phyloP scores from a whole-genome alignment of 495 filamentous ascomycete genomes.

The Penicillium tannophilum region DNA sequence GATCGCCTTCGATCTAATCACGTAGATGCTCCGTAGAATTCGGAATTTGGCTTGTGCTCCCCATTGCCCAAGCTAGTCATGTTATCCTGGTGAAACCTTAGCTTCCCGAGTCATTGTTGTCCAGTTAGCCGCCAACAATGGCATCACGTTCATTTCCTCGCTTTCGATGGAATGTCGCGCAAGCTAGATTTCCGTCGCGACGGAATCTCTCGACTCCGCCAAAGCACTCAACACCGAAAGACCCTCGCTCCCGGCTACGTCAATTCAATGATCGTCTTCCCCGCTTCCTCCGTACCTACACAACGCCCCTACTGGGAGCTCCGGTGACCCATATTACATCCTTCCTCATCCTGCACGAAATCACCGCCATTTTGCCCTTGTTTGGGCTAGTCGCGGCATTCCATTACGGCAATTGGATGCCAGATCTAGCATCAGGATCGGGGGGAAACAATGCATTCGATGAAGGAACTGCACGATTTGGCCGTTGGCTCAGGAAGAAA shows the following conservation, averaged over 20 bases:
- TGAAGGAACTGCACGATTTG: conserved; percentile 58
- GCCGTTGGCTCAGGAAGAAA: conserved; percentile 59
- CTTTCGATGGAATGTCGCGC: conserved; percentile 16
- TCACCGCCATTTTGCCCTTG: conserved; percentile 82
- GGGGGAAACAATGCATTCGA: conserved; percentile 47
- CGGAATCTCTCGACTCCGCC: conserved; percentile 32
- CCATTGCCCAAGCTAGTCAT: conserved; percentile 18
- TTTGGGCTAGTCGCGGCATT: conserved; percentile 74
- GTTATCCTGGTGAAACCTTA: conserved; percentile 6
- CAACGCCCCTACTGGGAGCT: conserved; percentile 66
- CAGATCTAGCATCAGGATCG: conserved; percentile 50
- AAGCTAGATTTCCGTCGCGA: conserved; percentile 17
- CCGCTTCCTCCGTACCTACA: conserved; percentile 64
- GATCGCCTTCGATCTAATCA: conserved; percentile 9
- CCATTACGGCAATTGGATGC: conserved; percentile 72
- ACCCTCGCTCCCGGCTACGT: conserved; percentile 50
- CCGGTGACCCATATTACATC: conserved; percentile 81
- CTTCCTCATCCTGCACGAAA: conserved; percentile 88
- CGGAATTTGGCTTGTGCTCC: conserved; percentile 2
- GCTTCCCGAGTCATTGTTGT: not conserved
- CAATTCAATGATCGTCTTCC: conserved; percentile 63
- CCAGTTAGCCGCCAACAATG: conserved; percentile 6
- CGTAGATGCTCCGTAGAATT: not conserved
- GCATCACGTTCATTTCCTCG: conserved; percentile 19
- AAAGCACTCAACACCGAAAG: conserved; percentile 29